Evolutionary conservation across 495 filamentous ascomycete species (phyloP).

Genomic region (Xylaria sp.): DNA sequence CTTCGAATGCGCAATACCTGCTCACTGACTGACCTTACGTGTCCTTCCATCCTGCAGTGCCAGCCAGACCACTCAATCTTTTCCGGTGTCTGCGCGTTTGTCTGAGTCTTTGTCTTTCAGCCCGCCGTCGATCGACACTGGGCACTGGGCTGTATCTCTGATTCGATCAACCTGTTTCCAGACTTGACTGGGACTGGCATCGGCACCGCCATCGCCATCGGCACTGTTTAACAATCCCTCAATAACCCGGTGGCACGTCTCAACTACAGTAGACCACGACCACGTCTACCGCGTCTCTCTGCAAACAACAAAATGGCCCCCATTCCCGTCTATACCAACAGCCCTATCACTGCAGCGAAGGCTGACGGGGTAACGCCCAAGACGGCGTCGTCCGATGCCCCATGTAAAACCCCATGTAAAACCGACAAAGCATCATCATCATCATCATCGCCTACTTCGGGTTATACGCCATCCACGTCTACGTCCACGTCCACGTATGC

Average conservation of each 20-base stretch:
- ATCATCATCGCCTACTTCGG: conserved; percentile 29
- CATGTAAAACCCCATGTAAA: not conserved
- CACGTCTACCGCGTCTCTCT: no score
- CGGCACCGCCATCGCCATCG: no score
- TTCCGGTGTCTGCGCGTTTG: not conserved
- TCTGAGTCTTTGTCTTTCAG: conserved; percentile 1
- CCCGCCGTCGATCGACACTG: not conserved
- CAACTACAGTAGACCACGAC: no score
- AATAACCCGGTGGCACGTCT: conserved; percentile 28
- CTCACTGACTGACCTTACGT: not conserved
- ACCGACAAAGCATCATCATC: conserved; percentile 32
- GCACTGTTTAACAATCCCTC: not conserved
- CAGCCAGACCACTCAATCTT: not conserved
- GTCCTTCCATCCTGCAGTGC: not conserved
- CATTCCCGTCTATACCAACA: conserved; percentile 65
- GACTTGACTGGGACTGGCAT: conserved; percentile 1
- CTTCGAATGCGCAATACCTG: not conserved
- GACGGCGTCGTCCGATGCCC: conserved; percentile 46
- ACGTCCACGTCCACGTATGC: conserved; percentile 44
- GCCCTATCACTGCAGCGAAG: conserved; percentile 64
- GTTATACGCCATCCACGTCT: conserved; percentile 46
- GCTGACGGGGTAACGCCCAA: conserved; percentile 56
- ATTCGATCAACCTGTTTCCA: not conserved
- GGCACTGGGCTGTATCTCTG: conserved; percentile 11
- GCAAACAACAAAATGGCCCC: conserved; percentile 59